Evolutionary conservation across 352 stramenopile species (phyloP), one percentile per base, ranked within the genome.

Genomic region (Phytophthora melonis): DNA sequence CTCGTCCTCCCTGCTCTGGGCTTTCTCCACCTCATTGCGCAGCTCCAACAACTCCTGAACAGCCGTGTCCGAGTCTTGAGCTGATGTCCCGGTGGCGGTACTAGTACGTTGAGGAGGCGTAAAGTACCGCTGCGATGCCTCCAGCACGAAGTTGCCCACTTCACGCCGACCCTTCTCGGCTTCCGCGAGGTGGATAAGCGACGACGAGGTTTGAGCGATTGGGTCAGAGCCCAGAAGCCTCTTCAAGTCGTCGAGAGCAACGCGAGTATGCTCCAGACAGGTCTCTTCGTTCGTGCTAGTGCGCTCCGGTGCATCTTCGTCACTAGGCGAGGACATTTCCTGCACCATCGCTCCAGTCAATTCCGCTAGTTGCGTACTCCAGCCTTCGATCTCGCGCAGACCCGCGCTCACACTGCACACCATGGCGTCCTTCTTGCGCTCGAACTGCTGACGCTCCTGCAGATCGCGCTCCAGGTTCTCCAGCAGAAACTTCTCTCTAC

Each of bases 1-100:
- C 18, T 89, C 80, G 30, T 91, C 83, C 58, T 91, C 82, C 41
- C 80, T 80, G 57, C 92, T 92, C 27, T 91, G 80, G 27, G 76
- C 66, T 18, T 75, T 80, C 23, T 81, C 75, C 7, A 87, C 68
- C 1, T 72, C 52, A 3, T 88, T 78, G 23, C 84, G 80, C 2
- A 91, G 62, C 30, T 71, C 60, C 9, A 90, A 60, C 3, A 93
- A 36, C 7, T 60, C 56, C 11, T 77, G 49, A 41, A 86, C 59
- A 8, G 41, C 45, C 5, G 63, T 75, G 5, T 57, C 41, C 5
- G 53, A 59, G 10, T 58, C 56, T 27, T 62, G 43, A 68, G 13
- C 16, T 18, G 27, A 50, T 18, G 19, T 7, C 47, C 18, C 54
- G 27, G 8, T 13, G 27, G 8, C 10, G 19, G 18, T 14, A 21